Percentiles rank a stretch among this genome's conserved stretches.
These are phyloP conservation scores for Physaria fendleri DNA, from an alignment of 345 rosid species.

Conservation along the genomic window DNA sequence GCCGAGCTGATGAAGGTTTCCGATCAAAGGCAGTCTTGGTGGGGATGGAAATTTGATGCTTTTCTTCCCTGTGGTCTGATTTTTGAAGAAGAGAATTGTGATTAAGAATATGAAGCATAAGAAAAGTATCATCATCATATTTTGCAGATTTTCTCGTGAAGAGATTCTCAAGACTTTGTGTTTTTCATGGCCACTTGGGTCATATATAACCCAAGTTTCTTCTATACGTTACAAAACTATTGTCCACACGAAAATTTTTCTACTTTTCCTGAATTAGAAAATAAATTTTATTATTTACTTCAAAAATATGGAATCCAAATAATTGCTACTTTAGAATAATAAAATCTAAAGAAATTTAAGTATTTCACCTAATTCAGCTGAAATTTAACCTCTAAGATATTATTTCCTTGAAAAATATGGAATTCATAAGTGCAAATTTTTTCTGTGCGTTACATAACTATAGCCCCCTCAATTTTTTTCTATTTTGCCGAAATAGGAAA, in stretches of 20 bases:
- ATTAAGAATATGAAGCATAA: not conserved
- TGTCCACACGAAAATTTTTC: constrained; percentile 1
- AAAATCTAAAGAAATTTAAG: too few relatives aligned
- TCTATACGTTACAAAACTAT: constrained; percentile 6
- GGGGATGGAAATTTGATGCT: constrained; percentile 41
- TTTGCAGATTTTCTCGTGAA: constrained; percentile 12
- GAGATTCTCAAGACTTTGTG: not conserved
- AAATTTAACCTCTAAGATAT: too few relatives aligned
- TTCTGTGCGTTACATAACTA: too few relatives aligned
- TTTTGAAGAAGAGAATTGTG: constrained; percentile 8
- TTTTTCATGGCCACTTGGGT: not conserved
- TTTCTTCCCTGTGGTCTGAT: not conserved
- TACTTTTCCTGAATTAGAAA: not conserved
- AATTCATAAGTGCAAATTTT: too few relatives aligned
- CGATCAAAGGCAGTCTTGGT: constrained; percentile 42
- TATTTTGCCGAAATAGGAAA: too few relatives aligned
- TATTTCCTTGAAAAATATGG: too few relatives aligned
- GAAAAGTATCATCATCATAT: constrained; percentile 11
- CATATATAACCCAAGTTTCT: constrained; percentile 3
- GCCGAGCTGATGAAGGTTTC: constrained; percentile 58
- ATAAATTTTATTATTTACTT: not conserved
- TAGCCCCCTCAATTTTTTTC: too few relatives aligned
- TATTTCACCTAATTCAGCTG: too few relatives aligned
- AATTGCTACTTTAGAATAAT: too few relatives aligned
- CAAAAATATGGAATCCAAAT: too few relatives aligned